Evolutionary conservation across 768 basidiomycete species (phyloP), one percentile per base, ranked within the genome.

Genomic region (Saitozyma sp.): DNA sequence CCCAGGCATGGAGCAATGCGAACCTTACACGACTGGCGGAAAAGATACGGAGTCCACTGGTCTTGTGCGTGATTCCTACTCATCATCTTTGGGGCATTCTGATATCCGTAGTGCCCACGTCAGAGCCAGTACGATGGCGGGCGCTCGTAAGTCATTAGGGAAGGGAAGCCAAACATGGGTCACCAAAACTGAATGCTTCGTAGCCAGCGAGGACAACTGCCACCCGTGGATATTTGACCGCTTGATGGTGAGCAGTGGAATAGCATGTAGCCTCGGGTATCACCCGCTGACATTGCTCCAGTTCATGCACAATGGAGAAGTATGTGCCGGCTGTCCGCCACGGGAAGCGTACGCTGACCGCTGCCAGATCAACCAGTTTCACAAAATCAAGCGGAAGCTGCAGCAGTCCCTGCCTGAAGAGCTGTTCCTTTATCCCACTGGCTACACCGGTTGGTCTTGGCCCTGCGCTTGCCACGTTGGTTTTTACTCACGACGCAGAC

Each of bases 231-330:
- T 86, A 46, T 88, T 91, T 73, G 91, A 89, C 9, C 92, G 89
- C 74, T 82, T 99, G 53, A 96, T 97, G 91, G 93, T 92, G 72
- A 69, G 81, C 63, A 29, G 42, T n/a, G 7, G 41, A 20, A 4
- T 20, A 8, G 16, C 11, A 8, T 48, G 9, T 1, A 8, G 46
- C 10, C 45, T 6, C 10, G 50, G 2, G 37, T 4, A 57, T 11
- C 10, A 17, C 38, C 43, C 29, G 2, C 14, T 20, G 20, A 19
- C 6, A 48, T 3, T 39, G 8, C 19, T 19, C 5, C 67, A 94
- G 92, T 97, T 90, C 81, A 97, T 97, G 93, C 93, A 94, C 78
- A 98, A 96, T 67, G 95, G 95, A 58, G 87, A 87, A n/a, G 39
- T 29, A 29, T 29, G 29, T 29, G 29, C 29, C 2, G 29, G 29